Evolutionary conservation across 257 asterid genomes (phyloP).

Genomic region (Galeopsis tetrahit): DNA sequence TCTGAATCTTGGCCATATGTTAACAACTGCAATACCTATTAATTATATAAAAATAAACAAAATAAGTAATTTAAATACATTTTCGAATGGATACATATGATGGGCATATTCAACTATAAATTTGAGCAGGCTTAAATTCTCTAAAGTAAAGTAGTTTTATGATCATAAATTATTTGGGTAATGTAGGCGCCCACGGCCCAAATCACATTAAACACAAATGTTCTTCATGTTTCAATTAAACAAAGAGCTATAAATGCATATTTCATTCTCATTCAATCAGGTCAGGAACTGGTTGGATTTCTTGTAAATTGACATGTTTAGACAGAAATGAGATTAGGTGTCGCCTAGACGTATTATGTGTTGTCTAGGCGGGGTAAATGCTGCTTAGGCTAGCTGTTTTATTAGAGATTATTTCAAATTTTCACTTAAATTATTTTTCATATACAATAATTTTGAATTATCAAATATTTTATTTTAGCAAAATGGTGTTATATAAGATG

Average conservation of each 20-base stretch:
- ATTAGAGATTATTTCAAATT: too few relatives aligned
- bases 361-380: too few relatives aligned
- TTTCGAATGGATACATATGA: not conserved
- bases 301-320: too few relatives aligned
- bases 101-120: not conserved
- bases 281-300: too few relatives aligned
- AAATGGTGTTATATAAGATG: not conserved
- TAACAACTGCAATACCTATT: slow-evolving; percentile 64
- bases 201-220: not conserved
- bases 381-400: too few relatives aligned
- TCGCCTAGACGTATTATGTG: too few relatives aligned
- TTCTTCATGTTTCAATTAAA: not conserved
- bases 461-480: not conserved
- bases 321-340: too few relatives aligned
- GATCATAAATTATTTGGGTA: not conserved
- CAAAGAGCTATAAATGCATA: too few relatives aligned
- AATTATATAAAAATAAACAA: not conserved
- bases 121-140: not conserved
- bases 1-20: slow-evolving; percentile 51
- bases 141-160: too few relatives aligned
- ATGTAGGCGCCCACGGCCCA: not conserved
- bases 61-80: not conserved
- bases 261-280: too few relatives aligned
- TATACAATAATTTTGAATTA: too few relatives aligned
- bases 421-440: too few relatives aligned